phyloP scores from a whole-genome alignment of 192 early-diverging fungal species.

The Pilobolus umbonatus region DNA sequence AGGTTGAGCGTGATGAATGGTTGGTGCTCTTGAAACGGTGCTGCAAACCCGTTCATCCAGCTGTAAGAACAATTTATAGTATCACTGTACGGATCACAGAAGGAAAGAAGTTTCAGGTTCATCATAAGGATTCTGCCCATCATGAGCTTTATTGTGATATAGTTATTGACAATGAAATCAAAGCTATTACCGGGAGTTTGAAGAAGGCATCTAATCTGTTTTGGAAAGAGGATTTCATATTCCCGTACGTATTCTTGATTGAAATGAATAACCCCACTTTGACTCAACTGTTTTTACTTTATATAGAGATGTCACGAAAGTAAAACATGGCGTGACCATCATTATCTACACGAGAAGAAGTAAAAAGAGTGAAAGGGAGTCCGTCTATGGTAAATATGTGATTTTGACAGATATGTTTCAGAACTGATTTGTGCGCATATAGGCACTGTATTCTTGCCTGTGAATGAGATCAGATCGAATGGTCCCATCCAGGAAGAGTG shows the following conservation, averaged over 20 bases:
- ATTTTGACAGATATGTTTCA: no score
- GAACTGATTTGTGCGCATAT: neutral
- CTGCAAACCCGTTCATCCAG: neutral
- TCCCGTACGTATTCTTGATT: conserved; percentile 41
- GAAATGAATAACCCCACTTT: no score
- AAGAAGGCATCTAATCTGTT: conserved; percentile 27
- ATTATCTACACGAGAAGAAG: conserved; percentile 16
- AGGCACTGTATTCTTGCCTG: conserved; percentile 10
- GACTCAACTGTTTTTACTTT: no score
- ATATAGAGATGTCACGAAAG: conserved; percentile 16
- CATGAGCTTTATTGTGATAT: conserved; percentile 43
- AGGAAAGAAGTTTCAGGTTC: conserved; percentile 9
- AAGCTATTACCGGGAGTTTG: conserved; percentile 36
- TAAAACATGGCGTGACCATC: conserved; percentile 19
- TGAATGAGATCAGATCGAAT: conserved; percentile 1
- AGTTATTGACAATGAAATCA: conserved; percentile 38
- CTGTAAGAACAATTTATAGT: neutral
- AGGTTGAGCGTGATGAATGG: conserved; percentile 12
- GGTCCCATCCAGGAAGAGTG: conserved; percentile 18
- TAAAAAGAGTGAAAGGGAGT: conserved; percentile 15
- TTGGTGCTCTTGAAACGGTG: conserved; percentile 1
- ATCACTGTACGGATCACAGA: conserved; percentile 11
- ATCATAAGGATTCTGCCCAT: conserved; percentile 6
- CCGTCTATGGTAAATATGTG: conserved; percentile 12
- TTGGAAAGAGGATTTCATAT: conserved; percentile 43